Conservation (phyloP, 108 stramenopile species). For the Conticribra guillardii region DNA sequence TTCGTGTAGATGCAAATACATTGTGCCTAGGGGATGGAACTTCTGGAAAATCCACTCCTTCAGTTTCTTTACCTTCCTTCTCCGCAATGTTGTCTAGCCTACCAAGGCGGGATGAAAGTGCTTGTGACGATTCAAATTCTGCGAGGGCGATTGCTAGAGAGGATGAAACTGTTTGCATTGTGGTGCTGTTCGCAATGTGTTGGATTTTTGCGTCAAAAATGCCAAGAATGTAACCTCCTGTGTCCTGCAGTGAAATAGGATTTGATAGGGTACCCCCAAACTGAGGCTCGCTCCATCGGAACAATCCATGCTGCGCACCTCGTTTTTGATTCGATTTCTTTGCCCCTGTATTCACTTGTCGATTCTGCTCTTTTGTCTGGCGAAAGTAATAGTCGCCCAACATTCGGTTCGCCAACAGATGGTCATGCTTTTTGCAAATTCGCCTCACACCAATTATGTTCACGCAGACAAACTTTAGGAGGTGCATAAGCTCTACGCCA, state of each 20-base stretch:
- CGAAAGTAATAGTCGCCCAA: conserved; percentile 82
- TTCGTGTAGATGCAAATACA: conserved; percentile 18
- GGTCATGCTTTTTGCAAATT: conserved; percentile 87
- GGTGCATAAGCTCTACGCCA: conserved; percentile 52
- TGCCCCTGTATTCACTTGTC: not conserved
- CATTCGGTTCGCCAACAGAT: conserved; percentile 83
- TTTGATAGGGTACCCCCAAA: conserved; percentile 30
- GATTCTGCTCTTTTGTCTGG: conserved; percentile 12
- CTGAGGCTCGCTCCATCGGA: conserved; percentile 13
- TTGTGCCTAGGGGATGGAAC: conserved; percentile 25
- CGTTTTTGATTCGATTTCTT: conserved; percentile 1
- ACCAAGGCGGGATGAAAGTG: conserved; percentile 65
- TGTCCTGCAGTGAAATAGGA: conserved; percentile 1
- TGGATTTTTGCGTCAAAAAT: conserved; percentile 73
- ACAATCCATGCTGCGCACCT: conserved; percentile 18
- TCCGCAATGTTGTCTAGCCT: conserved; percentile 12
- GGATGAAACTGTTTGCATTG: conserved; percentile 79
- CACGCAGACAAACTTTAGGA: conserved; percentile 44
- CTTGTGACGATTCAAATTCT: conserved; percentile 77
- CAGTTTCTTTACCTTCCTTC: conserved; percentile 5
- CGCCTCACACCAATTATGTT: conserved; percentile 77
- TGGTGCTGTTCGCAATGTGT: conserved; percentile 74
- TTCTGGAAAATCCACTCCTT: conserved; percentile 4
- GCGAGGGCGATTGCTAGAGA: conserved; percentile 75
- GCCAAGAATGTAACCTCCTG: conserved; percentile 40